These are phyloP conservation scores for Camelina sativa DNA, from an alignment of 345 rosid species.

Conservation along the genomic window DNA sequence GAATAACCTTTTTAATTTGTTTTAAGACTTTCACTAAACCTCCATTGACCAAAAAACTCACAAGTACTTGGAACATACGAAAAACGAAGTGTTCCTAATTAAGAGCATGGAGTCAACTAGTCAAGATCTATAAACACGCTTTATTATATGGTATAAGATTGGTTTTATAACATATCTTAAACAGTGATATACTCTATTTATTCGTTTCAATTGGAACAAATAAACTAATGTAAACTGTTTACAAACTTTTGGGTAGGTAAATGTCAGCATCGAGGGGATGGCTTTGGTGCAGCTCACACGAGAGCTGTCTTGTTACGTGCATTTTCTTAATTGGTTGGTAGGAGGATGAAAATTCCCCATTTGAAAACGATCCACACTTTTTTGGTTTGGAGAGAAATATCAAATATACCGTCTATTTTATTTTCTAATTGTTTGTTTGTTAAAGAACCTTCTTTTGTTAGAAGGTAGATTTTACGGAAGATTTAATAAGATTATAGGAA, in stretches of 20 bases:
- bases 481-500: no score
- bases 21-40: not conserved
- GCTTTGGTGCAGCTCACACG: constrained; percentile 35
- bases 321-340: not conserved
- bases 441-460: not conserved
- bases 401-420: not conserved
- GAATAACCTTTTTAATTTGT: not conserved
- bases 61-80: not conserved
- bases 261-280: constrained; percentile 34
- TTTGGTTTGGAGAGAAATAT: not conserved
- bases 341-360: constrained; percentile 17
- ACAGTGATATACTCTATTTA: not conserved
- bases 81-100: not conserved
- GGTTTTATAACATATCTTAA: not conserved
- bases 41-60: not conserved
- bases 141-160: not conserved
- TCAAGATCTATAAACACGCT: not conserved
- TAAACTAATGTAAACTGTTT: constrained; percentile 3
- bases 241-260: constrained; percentile 34
- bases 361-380: constrained; percentile 19
- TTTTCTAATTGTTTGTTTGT: no score
- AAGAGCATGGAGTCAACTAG: not conserved
- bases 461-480: not conserved
- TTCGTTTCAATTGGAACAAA: not conserved
- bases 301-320: constrained; percentile 27